Evolutionary conservation across 306 rosid genomes (phyloP).

Genomic region (Prinsepia uniflora): DNA sequence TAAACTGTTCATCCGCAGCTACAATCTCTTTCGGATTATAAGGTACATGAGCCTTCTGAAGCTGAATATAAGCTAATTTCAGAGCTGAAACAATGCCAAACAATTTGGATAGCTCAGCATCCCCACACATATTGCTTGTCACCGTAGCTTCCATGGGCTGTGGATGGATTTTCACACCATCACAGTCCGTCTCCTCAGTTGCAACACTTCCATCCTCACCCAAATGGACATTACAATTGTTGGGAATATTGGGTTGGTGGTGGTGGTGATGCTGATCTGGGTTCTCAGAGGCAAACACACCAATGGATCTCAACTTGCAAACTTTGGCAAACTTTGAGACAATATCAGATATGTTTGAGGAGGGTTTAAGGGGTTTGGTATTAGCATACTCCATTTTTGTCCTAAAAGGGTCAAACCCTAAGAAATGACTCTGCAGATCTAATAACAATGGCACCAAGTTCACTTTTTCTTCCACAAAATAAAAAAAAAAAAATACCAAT

Average conservation of each 20-base stretch:
- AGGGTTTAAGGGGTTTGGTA: conserved; percentile 49
- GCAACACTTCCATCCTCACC: conserved; percentile 32
- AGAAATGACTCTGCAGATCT: conserved; percentile 22
- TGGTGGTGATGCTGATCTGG: conserved; percentile 33
- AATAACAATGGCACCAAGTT: conserved; percentile 1
- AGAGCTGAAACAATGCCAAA: conserved; percentile 57
- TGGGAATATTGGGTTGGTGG: conserved; percentile 25
- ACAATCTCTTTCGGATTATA: conserved; percentile 61
- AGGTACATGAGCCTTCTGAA: conserved; percentile 79
- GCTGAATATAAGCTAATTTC: conserved; percentile 73
- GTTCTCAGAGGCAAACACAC: conserved; percentile 56
- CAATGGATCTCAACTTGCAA: conserved; percentile 72
- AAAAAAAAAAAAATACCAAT: background rate
- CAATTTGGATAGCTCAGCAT: conserved; percentile 37
- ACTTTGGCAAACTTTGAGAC: conserved; percentile 64
- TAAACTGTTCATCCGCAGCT: conserved; percentile 60
- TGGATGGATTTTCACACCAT: conserved; percentile 44
- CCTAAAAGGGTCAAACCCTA: conserved; percentile 27
- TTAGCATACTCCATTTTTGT: conserved; percentile 43
- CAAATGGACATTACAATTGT: conserved; percentile 19
- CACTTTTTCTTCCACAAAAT: conserved; percentile 15
- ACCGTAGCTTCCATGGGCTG: conserved; percentile 29
- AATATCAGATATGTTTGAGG: conserved; percentile 65
- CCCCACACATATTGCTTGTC: conserved; percentile 25
- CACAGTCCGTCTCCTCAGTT: conserved; percentile 32